Conservation (phyloP, 1,284 basidiomycete genomes). For the Singerocomus rubriflavus region DNA sequence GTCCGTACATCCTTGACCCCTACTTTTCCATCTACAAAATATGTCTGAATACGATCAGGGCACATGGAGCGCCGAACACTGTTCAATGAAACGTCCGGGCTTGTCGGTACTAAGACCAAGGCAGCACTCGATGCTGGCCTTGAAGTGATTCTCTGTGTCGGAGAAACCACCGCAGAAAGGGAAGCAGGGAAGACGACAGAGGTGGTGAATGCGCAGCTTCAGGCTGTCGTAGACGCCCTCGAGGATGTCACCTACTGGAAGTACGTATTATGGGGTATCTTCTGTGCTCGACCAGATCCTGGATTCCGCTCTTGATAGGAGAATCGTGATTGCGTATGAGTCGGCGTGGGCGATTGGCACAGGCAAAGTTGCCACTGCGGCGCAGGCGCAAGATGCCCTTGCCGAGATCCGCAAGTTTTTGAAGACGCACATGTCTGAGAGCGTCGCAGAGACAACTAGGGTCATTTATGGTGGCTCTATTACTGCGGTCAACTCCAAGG, state of each 20-base stretch:
- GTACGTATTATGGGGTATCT: constrained; percentile 41
- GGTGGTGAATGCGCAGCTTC: constrained; percentile 83
- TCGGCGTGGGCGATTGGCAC: constrained; percentile 99
- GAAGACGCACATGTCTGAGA: constrained; percentile 58
- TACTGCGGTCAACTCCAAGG: constrained; percentile 82
- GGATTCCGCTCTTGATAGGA: constrained; percentile 42
- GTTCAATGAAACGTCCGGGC: constrained; percentile 84
- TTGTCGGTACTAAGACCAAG: constrained; percentile 86
- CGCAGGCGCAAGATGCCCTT: constrained; percentile 94
- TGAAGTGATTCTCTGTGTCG: constrained; percentile 93
- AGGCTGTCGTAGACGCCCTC: constrained; percentile 69
- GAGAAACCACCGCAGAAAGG: constrained; percentile 90
- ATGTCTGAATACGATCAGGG: constrained; percentile 39
- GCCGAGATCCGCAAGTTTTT: constrained; percentile 82
- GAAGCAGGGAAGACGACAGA: constrained; percentile 77
- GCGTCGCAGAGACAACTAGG: constrained; percentile 74
- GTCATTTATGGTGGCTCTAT: constrained; percentile 98
- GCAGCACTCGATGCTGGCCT: constrained; percentile 75
- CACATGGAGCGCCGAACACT: constrained; percentile 96
- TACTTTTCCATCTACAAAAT: neutral
- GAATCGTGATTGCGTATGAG: constrained; percentile 94
- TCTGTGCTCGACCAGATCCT: neutral
- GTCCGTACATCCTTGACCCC: neutral
- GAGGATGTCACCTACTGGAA: constrained; percentile 71
- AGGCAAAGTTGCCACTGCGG: constrained; percentile 89